Evolutionary conservation across 331 rosid species (phyloP).

Genomic region (Malus hybrid): DNA sequence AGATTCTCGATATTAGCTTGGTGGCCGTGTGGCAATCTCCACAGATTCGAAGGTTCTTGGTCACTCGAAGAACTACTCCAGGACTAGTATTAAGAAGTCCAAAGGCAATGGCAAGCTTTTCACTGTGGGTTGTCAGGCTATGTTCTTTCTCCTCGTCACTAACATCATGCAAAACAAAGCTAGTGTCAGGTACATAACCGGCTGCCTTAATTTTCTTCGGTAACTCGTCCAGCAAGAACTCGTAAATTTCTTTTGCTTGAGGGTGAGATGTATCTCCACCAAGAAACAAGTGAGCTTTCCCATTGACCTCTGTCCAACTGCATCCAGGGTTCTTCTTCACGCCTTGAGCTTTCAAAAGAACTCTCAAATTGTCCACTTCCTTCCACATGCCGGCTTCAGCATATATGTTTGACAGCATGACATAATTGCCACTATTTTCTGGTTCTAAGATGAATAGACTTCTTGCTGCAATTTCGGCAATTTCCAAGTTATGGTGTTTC

Average conservation of each 20-base stretch:
- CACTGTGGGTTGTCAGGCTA: slow-evolving; percentile 22
- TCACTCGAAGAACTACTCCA: slow-evolving; percentile 14
- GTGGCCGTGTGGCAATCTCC: slow-evolving; percentile 28
- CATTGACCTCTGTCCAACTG: slow-evolving; percentile 31
- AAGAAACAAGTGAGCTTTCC: slow-evolving; percentile 28
- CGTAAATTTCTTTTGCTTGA: slow-evolving; percentile 20
- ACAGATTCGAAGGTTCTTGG: slow-evolving; percentile 27
- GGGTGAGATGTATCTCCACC: slow-evolving; percentile 34
- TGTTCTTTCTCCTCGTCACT: slow-evolving; percentile 31
- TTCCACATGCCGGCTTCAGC: slow-evolving; percentile 37
- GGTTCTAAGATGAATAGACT: slow-evolving; percentile 26
- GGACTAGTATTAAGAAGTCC: slow-evolving; percentile 27
- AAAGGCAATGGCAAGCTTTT: slow-evolving; percentile 31
- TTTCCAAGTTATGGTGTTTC: slow-evolving; percentile 18
- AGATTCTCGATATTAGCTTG: slow-evolving; percentile 4
- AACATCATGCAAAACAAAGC: slow-evolving; percentile 28
- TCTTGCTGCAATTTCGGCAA: slow-evolving; percentile 27
- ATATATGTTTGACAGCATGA: slow-evolving; percentile 34
- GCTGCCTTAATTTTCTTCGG: slow-evolving; percentile 20
- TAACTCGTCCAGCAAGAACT: slow-evolving; percentile 15
- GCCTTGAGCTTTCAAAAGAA: slow-evolving; percentile 16
- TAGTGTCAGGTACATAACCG: slow-evolving; percentile 25
- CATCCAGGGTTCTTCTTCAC: slow-evolving; percentile 39
- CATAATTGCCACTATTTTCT: slow-evolving; percentile 27
- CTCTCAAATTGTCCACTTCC: slow-evolving; percentile 25